A percentile compares a stretch with the other conserved stretches of the same genome.
Evolutionary conservation across 1,284 basidiomycete species (phyloP).

Genomic region (Ceratorhiza oryzae-sativae): DNA sequence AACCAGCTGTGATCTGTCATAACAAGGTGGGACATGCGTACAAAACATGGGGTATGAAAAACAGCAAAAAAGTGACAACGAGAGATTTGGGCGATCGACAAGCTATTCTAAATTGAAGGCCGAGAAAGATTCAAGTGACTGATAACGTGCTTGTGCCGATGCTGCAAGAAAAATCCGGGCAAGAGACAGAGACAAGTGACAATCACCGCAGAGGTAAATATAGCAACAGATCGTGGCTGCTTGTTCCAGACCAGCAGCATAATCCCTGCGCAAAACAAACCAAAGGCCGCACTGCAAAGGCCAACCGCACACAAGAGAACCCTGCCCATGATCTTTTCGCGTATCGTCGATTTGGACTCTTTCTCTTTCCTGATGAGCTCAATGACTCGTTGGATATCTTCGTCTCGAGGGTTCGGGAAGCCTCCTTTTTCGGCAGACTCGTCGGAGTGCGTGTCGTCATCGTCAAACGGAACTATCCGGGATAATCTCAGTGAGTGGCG

Average conservation of each 20-base stretch:
- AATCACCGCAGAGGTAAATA: slow-evolving; percentile 20
- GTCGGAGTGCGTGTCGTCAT: not conserved
- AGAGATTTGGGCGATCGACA: not conserved
- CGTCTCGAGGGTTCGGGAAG: slow-evolving; percentile 29
- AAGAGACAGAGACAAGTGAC: slow-evolving; percentile 3
- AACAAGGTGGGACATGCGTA: not conserved
- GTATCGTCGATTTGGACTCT: not conserved
- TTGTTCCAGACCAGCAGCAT: slow-evolving; percentile 35
- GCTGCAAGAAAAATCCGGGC: slow-evolving; percentile 27
- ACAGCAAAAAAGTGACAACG: not conserved
- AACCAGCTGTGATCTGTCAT: not conserved
- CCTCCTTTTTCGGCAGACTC: slow-evolving; percentile 11
- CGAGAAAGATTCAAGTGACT: slow-evolving; percentile 17
- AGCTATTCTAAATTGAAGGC: slow-evolving; percentile 19
- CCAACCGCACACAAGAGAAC: slow-evolving; percentile 16
- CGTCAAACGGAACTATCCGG: not conserved
- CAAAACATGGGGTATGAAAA: slow-evolving; percentile 7
- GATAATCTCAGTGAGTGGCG: not conserved
- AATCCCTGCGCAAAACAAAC: slow-evolving; percentile 27
- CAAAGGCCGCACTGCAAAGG: slow-evolving; percentile 9
- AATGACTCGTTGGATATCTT: slow-evolving; percentile 25
- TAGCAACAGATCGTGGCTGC: slow-evolving; percentile 4
- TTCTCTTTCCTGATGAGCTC: slow-evolving; percentile 2
- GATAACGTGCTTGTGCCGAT: slow-evolving; percentile 36
- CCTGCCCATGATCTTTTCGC: slow-evolving; percentile 25